Base-by-base conservation (phyloP, 805 yeast genomes). In the Danielozyma ontarioensis region DNA sequence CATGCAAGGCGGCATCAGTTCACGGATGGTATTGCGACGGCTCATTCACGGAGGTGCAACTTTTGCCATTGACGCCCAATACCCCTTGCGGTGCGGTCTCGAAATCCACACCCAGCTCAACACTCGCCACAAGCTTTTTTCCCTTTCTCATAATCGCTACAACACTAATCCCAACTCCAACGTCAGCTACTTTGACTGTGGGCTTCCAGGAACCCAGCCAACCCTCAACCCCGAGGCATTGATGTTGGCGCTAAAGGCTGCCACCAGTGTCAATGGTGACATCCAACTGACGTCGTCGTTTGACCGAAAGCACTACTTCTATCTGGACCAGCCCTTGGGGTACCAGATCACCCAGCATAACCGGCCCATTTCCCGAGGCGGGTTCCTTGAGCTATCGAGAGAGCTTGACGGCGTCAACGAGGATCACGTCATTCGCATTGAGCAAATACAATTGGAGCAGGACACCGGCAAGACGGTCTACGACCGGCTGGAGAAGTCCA, bases 271-370 rank as follows among this genome's bases (percentile, higher is more conserved):
- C 33, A 68, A 80, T 22, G 74, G 86, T 37, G 52, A 65, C 0
- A 69, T 93, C 12, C 74, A 74, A 37, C 42, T 57, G 0, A 42
- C 50, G 5, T 83, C 90, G 1, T 65, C 80, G 1, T 93, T 93
- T 55, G 98, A 93, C 51, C 68, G 98, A 44, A 93, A 93, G 57
- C 98, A 93, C 55, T 93, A 93, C 55, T 88, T 93, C 57, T 93
- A 93, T 55, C 90, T 89, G 1, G 98, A 93, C 56, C 97, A 93
- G 54, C 98, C 98, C 0, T 59, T 83, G 33, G 98, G 98, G 1
- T 93, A 88, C 58, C 98, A 93, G 55, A 83, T 93, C 31, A 93
- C 98, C 0, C 98, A 93, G 58, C 84, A 78, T 50, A 86, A 74
- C 53, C 70, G 70, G 23, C 97, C 97, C 1, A 64, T 85, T 29